Conservation (phyloP, 2,329 filamentous ascomycete genomes). For the Claviceps citrina region DNA sequence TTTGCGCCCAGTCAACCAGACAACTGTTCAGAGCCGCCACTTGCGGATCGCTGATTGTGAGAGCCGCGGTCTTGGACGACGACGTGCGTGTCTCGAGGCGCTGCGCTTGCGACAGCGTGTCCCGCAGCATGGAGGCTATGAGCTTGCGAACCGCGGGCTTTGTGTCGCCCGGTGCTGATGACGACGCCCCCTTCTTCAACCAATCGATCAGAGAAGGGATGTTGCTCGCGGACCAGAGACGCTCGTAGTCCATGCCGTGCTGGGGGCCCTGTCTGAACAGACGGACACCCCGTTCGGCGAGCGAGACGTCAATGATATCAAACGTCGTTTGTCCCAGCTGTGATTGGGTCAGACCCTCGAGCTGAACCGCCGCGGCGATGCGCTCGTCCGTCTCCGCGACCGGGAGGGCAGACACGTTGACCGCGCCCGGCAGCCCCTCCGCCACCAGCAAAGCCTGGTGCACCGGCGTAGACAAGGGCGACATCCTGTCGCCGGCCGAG, state of each 20-base stretch:
- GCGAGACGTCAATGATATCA: slow-evolving; percentile 45
- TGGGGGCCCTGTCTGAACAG: slow-evolving; percentile 54
- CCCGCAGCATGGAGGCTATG: slow-evolving; percentile 49
- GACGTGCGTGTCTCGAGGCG: slow-evolving; percentile 29
- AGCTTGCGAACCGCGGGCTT: slow-evolving; percentile 53
- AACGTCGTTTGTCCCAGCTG: slow-evolving; percentile 26
- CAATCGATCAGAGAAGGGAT: slow-evolving; percentile 49
- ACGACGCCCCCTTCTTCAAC: slow-evolving; percentile 37
- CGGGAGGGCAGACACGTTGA: slow-evolving; percentile 32
- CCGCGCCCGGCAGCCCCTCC: slow-evolving; percentile 54
- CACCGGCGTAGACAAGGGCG: slow-evolving; percentile 62
- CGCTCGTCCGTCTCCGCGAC: slow-evolving; percentile 22
- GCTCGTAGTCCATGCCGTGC: slow-evolving; percentile 58
- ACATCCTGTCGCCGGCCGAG: slow-evolving; percentile 47
- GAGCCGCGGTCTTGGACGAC: slow-evolving; percentile 18
- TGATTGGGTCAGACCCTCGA: slow-evolving; percentile 29
- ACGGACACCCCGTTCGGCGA: slow-evolving; percentile 46
- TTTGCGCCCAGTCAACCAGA: slow-evolving; percentile 60
- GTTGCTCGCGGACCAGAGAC: slow-evolving; percentile 58
- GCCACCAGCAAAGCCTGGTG: slow-evolving; percentile 66
- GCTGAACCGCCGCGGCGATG: slow-evolving; percentile 42
- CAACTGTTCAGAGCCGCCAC: slow-evolving; percentile 34
- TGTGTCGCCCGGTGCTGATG: slow-evolving; percentile 30
- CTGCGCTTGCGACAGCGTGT: slow-evolving; percentile 34
- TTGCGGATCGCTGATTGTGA: slow-evolving; percentile 18